Base-by-base conservation (phyloP, 805 yeast genomes). In the Candida sonorensis region DNA sequence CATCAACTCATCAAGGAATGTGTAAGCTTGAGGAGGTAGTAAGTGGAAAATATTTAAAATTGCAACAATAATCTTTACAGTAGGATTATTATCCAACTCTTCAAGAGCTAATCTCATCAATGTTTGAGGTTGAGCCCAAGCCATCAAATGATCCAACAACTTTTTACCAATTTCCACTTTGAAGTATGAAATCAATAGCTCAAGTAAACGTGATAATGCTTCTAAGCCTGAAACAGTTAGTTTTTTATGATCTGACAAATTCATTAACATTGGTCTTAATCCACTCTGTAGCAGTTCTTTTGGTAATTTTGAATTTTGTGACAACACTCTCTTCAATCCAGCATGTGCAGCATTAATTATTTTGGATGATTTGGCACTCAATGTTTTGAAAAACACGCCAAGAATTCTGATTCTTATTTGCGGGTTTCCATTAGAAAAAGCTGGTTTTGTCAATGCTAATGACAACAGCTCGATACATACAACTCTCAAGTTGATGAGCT, bases 91-190 rank as follows among this genome's bases (percentile, higher is more conserved):
- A 20, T 75, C 81, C 35, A 94, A 69, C 37, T 83, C 95, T 44
- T 80, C 85, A 5, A 80, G 78, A 1, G 96, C 79, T 26, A 84
- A 72, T 41, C 77, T 75, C 35, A 86, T 77, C 24, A 94, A 57
- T 1, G 83, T 73, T 18, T 74, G 72, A 3, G 92, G 85, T 46
- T 84, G 88, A 0, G 97, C 94, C 95, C 96, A 88, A 0, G 97
- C 95, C 72, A 80, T 81, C 42, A 92, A 65, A 57, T 92, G 98
- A 51, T 92, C 97, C 20, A 94, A 67, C 31, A 92, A 61, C 48
- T 92, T 92, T 30, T 87, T 72, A 20, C 99, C 99, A 44, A 92
- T 90, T 55, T 92, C 99, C 13, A 94, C 97, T 53, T 94, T 82
- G 67, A 92, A 92, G 50, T 92, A 90, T 4, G 94, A 85, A 22